These are phyloP conservation scores for Metarhizium anisopliae DNA, from an alignment of 2,329 filamentous ascomycete genomes.

Conservation along the genomic window DNA sequence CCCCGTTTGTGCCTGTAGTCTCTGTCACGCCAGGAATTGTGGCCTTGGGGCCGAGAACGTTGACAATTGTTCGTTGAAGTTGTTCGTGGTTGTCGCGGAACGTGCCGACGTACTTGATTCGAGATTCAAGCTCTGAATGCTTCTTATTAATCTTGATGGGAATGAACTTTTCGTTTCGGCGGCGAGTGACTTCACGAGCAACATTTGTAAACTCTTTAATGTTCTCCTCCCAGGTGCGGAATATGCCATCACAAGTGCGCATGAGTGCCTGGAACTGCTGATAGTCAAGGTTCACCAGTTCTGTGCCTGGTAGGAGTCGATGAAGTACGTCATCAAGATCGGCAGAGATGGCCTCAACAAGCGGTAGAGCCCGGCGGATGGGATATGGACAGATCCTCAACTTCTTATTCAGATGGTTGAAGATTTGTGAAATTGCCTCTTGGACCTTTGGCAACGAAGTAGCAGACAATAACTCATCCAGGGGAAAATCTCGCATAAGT, in stretches of 20 bases:
- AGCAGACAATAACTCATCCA: slow-evolving; percentile 89
- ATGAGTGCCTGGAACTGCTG: slow-evolving; percentile 82
- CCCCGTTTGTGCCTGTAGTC: slow-evolving; percentile 45
- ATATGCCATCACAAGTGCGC: slow-evolving; percentile 75
- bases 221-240: slow-evolving; percentile 88
- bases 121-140: slow-evolving; percentile 81
- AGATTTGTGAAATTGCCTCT: slow-evolving; percentile 83
- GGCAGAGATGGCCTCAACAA: slow-evolving; percentile 95
- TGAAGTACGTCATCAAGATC: slow-evolving; percentile 86
- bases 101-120: slow-evolving; percentile 85
- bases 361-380: slow-evolving; percentile 76
- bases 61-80: slow-evolving; percentile 89
- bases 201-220: slow-evolving; percentile 98
- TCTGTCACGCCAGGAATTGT: slow-evolving; percentile 46
- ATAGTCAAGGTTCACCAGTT: slow-evolving; percentile 87
- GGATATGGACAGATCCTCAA: slow-evolving; percentile 93
- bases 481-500: slow-evolving; percentile 94
- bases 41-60: slow-evolving; percentile 76
- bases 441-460: slow-evolving; percentile 82
- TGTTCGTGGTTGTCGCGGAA: slow-evolving; percentile 98
- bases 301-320: slow-evolving; percentile 72
- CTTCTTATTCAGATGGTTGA: slow-evolving; percentile 95
- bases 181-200: slow-evolving; percentile 85
- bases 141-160: slow-evolving; percentile 91
- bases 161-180: slow-evolving; percentile 95